phyloP scores from a whole-genome alignment of 2,329 filamentous ascomycete species.

The Apiospora saccharicola region DNA sequence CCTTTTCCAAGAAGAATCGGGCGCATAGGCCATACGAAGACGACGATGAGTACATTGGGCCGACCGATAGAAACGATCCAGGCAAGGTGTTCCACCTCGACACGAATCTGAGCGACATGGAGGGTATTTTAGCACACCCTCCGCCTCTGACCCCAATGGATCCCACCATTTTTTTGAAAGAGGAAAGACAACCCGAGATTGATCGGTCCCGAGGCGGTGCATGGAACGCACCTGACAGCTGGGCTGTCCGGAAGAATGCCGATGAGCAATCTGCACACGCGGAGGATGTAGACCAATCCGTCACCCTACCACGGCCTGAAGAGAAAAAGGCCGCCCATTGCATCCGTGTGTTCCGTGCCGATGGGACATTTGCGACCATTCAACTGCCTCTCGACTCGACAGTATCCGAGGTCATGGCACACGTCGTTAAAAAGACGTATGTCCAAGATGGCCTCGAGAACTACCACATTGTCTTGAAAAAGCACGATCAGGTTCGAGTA shows the following conservation, averaged over 20 bases:
- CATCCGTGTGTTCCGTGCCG: constrained; percentile 92
- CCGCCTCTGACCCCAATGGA: constrained; percentile 76
- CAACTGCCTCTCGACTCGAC: constrained; percentile 84
- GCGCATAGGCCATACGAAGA: constrained; percentile 57
- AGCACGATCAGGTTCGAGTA: constrained; percentile 87
- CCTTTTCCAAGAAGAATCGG: constrained; percentile 65
- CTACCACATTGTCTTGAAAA: constrained; percentile 94
- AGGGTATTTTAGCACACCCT: constrained; percentile 81
- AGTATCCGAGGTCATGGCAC: constrained; percentile 85
- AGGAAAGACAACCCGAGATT: constrained; percentile 37
- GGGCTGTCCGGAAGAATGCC: constrained; percentile 82
- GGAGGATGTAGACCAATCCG: constrained; percentile 72
- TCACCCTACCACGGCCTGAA: constrained; percentile 72
- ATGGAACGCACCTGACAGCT: constrained; percentile 96
- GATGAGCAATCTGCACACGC: constrained; percentile 68
- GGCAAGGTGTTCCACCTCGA: constrained; percentile 79
- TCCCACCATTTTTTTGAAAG: constrained; percentile 52
- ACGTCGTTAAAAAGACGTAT: constrained; percentile 93
- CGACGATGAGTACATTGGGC: constrained; percentile 65
- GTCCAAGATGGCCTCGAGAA: constrained; percentile 89
- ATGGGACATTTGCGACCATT: constrained; percentile 93
- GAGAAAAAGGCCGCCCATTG: constrained; percentile 83
- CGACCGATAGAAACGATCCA: constrained; percentile 65
- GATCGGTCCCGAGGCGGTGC: constrained; percentile 57
- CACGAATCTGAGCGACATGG: constrained; percentile 89